Base-by-base conservation (phyloP, 2,329 filamentous ascomycete genomes). In the Penicillium sp. region DNA sequence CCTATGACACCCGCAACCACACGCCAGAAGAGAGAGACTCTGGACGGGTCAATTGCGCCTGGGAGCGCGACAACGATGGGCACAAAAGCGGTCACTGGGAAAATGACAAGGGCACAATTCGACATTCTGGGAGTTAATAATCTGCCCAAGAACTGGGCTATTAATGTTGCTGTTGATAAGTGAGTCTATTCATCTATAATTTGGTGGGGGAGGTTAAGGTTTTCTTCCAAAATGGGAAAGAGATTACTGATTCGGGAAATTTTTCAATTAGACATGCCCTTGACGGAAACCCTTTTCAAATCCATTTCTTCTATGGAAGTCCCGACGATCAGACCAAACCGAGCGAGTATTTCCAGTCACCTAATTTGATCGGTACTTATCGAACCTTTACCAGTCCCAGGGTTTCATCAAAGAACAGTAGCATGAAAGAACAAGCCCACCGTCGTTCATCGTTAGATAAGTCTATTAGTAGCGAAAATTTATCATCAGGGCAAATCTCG, bases 231-330 rank as follows among this genome's bases (percentile, higher is more conserved):
- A 14, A 57, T 16, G 21, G 76, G 79, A 54, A 86, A 84, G 60
- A 80, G 83, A 42, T 50, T 47, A 58, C 51, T 58, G 14, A 54
- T 47, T 50, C 14, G 21, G 46, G 46, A 50, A 42, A 47, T 38
- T 50, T 43, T 18, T 42, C 9, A 30, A 35, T 33, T 28, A 60
- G 59, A 47, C 46, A 60, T 57, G 83, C 83, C 2, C 70, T 88
- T 8, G 30, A 51, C n/a, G 76, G 80, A 11, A 81, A 80, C 1
- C 83, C 86, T 0, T 90, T 87, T 64, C 79, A 77, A 54, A 75
- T 93, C 20, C 83, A 87, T 66, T 75, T 92, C 58, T 92, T 91
- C 71, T 67, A 91, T 1, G 88, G 85, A 18, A n/a, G 45, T 16
- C 52, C 52, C 3, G 46, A 30, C 16, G 23, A 14, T n/a, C 28